Evolutionary conservation across 2,329 filamentous ascomycete genomes (phyloP).

Genomic region (Colletotrichum gigasporum): DNA sequence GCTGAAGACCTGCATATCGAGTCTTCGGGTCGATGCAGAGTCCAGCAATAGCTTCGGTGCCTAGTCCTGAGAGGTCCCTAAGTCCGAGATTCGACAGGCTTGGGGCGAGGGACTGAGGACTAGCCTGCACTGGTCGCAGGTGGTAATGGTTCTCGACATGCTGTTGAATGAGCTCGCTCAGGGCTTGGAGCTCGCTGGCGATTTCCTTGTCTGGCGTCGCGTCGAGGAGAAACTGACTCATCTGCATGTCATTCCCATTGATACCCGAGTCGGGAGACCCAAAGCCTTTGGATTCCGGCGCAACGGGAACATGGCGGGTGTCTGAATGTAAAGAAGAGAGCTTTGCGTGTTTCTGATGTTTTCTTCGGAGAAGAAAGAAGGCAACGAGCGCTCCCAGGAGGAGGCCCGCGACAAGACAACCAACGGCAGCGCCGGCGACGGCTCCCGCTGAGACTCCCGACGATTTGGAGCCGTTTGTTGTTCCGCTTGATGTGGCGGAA

Average conservation of each 20-base stretch:
- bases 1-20: constrained; percentile 44
- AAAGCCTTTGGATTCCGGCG: constrained; percentile 6
- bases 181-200: constrained; percentile 40
- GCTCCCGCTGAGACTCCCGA: neutral
- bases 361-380: neutral
- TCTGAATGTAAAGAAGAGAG: constrained; percentile 39
- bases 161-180: constrained; percentile 47
- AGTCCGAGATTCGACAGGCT: constrained; percentile 40
- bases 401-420: neutral
- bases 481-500: neutral
- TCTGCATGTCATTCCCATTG: constrained; percentile 35
- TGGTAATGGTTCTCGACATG: constrained; percentile 53
- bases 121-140: constrained; percentile 34
- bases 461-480: neutral
- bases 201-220: constrained; percentile 48
- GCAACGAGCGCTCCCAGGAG: neutral
- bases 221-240: constrained; percentile 48
- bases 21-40: constrained; percentile 44
- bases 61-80: constrained; percentile 17
- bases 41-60: constrained; percentile 35
- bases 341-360: neutral
- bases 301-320: constrained; percentile 23
- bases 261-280: neutral
- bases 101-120: constrained; percentile 34
- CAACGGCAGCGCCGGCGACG: constrained; percentile 1